These are phyloP conservation scores for Tilletia caries DNA, from an alignment of 1,284 basidiomycete species.

Conservation along the genomic window DNA sequence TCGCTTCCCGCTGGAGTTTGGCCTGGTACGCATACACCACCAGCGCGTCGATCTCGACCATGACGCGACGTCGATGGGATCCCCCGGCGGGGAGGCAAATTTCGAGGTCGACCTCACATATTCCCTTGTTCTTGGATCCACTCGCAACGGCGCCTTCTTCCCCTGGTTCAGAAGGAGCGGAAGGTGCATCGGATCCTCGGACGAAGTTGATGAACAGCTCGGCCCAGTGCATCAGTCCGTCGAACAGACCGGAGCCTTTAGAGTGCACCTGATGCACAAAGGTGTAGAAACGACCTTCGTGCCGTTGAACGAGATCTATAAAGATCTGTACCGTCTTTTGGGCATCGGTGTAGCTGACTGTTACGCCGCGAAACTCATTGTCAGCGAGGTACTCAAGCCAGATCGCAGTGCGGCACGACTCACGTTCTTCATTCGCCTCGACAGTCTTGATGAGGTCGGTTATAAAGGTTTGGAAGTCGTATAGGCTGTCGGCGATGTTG, in stretches of 20 bases:
- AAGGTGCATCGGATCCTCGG: constrained; percentile 73
- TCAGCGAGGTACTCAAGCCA: constrained; percentile 66
- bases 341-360: constrained; percentile 71
- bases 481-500: constrained; percentile 88
- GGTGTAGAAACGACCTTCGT: constrained; percentile 90
- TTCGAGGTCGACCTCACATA: constrained; percentile 47
- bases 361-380: constrained; percentile 54
- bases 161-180: constrained; percentile 25
- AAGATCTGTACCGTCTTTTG: constrained; percentile 84
- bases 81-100: constrained; percentile 45
- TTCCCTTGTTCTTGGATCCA: constrained; percentile 22
- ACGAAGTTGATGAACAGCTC: constrained; percentile 89
- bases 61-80: constrained; percentile 31
- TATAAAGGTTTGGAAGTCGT: constrained; percentile 88
- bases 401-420: neutral
- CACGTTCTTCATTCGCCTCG: constrained; percentile 82
- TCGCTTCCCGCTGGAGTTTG: constrained; percentile 49
- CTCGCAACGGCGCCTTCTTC: neutral
- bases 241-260: constrained; percentile 91
- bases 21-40: constrained; percentile 48
- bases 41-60: constrained; percentile 47
- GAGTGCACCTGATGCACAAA: constrained; percentile 99
- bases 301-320: constrained; percentile 85
- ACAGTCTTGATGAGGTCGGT: constrained; percentile 94
- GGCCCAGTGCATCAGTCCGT: constrained; percentile 92